Conservation (phyloP, 2,329 filamentous ascomycete genomes). For the Aspergillus flavus region DNA sequence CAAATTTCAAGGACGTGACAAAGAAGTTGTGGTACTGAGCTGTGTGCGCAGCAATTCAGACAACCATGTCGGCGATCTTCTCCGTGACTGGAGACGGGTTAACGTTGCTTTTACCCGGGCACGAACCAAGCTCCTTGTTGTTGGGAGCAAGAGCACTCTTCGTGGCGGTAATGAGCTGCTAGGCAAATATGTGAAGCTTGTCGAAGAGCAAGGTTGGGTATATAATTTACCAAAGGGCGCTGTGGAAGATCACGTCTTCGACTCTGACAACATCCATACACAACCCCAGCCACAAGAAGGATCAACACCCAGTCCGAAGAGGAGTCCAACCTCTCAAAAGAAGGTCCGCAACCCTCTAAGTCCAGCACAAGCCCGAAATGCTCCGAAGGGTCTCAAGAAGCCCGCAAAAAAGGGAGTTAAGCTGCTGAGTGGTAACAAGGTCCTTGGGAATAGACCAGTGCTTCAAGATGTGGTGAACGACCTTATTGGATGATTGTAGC, state of each 20-base stretch:
- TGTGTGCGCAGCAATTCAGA: slow-evolving; percentile 85
- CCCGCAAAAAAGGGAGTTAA: slow-evolving; percentile 65
- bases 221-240: slow-evolving; percentile 70
- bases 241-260: slow-evolving; percentile 69
- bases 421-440: slow-evolving; percentile 48
- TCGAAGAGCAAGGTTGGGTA: slow-evolving; percentile 78
- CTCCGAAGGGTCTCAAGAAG: slow-evolving; percentile 44
- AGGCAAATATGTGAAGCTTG: slow-evolving; percentile 71
- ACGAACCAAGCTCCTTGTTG: slow-evolving; percentile 84
- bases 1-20: slow-evolving; percentile 94
- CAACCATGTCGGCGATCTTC: slow-evolving; percentile 81
- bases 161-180: slow-evolving; percentile 70
- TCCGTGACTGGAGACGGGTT: slow-evolving; percentile 89
- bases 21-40: slow-evolving; percentile 85
- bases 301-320: slow-evolving; percentile 34
- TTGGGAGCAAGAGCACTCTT: slow-evolving; percentile 83
- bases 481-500: slow-evolving; percentile 32
- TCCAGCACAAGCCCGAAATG: slow-evolving; percentile 32
- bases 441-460: slow-evolving; percentile 69
- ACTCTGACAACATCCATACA: slow-evolving; percentile 39
- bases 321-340: slow-evolving; percentile 29
- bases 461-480: slow-evolving; percentile 80
- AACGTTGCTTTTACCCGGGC: slow-evolving; percentile 96
- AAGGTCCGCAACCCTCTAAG: slow-evolving; percentile 34
- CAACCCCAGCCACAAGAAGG: slow-evolving; percentile 28